Base-by-base conservation (phyloP, 306 rosid species). In the Luffa acutangula region DNA sequence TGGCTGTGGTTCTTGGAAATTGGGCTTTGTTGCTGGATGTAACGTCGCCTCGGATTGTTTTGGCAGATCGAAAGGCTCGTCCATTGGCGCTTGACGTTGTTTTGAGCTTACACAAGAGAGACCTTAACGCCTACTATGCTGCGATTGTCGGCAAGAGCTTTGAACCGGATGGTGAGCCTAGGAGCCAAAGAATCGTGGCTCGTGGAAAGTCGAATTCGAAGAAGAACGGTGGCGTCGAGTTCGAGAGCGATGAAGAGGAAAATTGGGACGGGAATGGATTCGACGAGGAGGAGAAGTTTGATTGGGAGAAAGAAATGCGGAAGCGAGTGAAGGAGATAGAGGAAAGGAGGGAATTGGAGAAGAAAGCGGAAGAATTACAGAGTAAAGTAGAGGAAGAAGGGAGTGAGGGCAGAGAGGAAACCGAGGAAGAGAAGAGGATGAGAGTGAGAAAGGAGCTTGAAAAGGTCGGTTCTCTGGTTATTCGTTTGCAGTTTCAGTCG, bases 291-390 rank as follows among this genome's bases (percentile, higher is more conserved):
- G 87, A 87, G 73, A 72, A 49, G 70, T 81, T 81, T 51, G 90
- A 88, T 11, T 94, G 94, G 94, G 93, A 94, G 90, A 89, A 77
- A 84, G 90, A 81, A 83, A 87, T 95, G 93, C 88, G 94, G 78
- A 81, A 84, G 88, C 84, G 90, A 78, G 76, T 90, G 78, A 93
- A 87, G 87, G 97, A 91, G 84, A 85, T 95, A 18, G 98, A 95
- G 84, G 98, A 93, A 80, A 89, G 87, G 81, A 92, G 80, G 64
- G 98, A 92, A 87, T 82, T 95, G 25, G 97, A 80, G 87, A 95
- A 89, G 89, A 95, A 89, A 59, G 97, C 97, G 0, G 97, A 95
- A 81, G 98, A 95, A 81, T 80, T 95, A 86, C 93, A 86, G 90
- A 90, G 88, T 80, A 84, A 59, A 58, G 51, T 51, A 54, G 88